Percentiles rank a stretch among this genome's conserved stretches.
Conservation (phyloP, 257 asterid genomes). For the Ocimum tenuiflorum region DNA sequence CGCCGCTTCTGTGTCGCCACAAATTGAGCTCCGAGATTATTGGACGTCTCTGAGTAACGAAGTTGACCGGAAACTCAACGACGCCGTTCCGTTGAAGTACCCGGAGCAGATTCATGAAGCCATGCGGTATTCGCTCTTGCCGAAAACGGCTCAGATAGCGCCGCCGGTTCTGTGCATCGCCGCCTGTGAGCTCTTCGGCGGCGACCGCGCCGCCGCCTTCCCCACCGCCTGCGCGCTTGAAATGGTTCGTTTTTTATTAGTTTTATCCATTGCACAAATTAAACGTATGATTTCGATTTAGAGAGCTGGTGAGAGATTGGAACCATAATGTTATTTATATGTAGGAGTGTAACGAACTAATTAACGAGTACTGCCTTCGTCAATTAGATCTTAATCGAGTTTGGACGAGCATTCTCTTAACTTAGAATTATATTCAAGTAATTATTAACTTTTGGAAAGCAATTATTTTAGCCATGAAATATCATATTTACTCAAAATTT, state of each 20-base stretch:
- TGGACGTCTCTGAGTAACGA: conserved; percentile 67
- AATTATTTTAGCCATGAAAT: too few species aligned
- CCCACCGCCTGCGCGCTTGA: conserved; percentile 98
- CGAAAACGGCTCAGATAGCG: conserved; percentile 70
- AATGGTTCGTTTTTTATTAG: conserved; percentile 39
- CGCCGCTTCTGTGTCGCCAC: conserved; percentile 23
- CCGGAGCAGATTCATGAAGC: conserved; percentile 81
- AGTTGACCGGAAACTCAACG: conserved; percentile 66
- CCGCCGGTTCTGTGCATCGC: conserved; percentile 90
- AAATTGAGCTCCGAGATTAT: conserved; percentile 57
- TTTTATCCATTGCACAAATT: too few species aligned
- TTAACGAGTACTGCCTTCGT: too few species aligned
- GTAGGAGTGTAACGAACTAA: too few species aligned
- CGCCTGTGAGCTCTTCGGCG: conserved; percentile 82
- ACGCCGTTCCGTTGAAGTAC: conserved; percentile 60
- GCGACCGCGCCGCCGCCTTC: conserved; percentile 66
- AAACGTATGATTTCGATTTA: too few species aligned
- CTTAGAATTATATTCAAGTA: too few species aligned
- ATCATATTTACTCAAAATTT: too few species aligned
- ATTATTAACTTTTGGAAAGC: too few species aligned
- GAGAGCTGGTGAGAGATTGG: too few species aligned
- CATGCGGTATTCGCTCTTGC: conserved; percentile 85
- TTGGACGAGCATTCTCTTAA: too few species aligned
- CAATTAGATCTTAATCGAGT: too few species aligned
- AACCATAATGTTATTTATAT: too few species aligned